These are phyloP conservation scores for Pulveroboletus ravenelii DNA, from an alignment of 768 basidiomycete species.

Conservation along the genomic window DNA sequence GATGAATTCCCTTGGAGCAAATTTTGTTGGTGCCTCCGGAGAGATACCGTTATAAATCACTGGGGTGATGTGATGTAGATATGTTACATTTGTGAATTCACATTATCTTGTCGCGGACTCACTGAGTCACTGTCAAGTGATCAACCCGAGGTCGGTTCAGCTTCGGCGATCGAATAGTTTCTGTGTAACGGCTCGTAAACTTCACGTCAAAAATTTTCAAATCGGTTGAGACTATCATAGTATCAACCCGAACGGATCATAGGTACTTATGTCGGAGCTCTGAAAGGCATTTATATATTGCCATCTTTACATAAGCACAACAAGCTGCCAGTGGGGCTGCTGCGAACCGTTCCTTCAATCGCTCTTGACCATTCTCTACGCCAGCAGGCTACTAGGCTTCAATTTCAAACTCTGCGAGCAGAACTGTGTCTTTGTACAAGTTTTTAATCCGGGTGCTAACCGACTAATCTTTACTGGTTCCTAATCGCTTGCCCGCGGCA, in stretches of 20 bases:
- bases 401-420: constrained; percentile 2
- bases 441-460: not conserved
- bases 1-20: not conserved
- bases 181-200: no score
- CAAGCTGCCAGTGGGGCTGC: no score
- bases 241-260: no score
- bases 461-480: not conserved
- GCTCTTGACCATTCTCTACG: not conserved
- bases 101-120: not conserved
- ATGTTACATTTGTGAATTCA: not conserved
- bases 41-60: constrained; percentile 2
- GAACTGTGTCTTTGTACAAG: constrained; percentile 6
- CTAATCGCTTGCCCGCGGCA: not conserved
- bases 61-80: constrained; percentile 5
- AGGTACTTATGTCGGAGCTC: no score
- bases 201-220: no score
- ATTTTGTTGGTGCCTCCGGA: not conserved
- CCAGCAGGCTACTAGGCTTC: constrained; percentile 6
- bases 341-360: not conserved
- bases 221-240: no score
- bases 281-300: no score
- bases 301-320: no score
- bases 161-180: no score
- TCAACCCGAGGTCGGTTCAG: no score
- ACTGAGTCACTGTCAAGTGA: not conserved